These are phyloP conservation scores for Cyclaneusma minus DNA, from an alignment of 2,329 filamentous ascomycete genomes.

Conservation along the genomic window DNA sequence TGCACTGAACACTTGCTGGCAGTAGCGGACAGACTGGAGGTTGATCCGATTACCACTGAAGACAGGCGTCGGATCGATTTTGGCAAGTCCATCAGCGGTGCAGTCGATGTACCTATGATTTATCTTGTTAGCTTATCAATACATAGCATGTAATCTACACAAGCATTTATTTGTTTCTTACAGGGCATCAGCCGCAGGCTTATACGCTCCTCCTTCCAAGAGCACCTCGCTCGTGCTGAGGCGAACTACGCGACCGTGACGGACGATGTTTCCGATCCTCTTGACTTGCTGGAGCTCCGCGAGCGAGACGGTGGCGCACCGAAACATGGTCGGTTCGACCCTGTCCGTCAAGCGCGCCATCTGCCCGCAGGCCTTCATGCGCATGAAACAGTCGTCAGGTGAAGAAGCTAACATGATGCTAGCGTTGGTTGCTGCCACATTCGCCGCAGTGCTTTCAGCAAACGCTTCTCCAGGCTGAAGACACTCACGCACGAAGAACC, in stretches of 20 bases:
- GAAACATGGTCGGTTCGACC: slow-evolving; percentile 1
- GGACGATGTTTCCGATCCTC: neutral
- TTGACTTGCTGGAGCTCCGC: slow-evolving; percentile 1
- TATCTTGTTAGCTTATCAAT: too few species aligned
- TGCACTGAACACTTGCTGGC: slow-evolving; percentile 1
- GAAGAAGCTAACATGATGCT: neutral
- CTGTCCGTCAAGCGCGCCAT: neutral
- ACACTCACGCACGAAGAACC: neutral
- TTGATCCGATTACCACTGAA: slow-evolving; percentile 1
- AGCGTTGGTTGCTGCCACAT: too few species aligned
- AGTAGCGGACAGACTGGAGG: slow-evolving; percentile 1
- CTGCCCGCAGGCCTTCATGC: neutral
- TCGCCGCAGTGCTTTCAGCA: too few species aligned
- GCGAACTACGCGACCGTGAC: slow-evolving; percentile 1
- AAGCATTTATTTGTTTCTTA: too few species aligned
- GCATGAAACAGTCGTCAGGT: slow-evolving; percentile 1
- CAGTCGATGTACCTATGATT: slow-evolving; percentile 2
- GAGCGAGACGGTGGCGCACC: slow-evolving; percentile 1
- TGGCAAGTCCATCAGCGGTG: slow-evolving; percentile 1
- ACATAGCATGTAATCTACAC: too few species aligned
- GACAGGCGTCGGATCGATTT: slow-evolving; percentile 1
- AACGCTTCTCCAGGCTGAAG: too few species aligned
- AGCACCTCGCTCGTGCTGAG: neutral
- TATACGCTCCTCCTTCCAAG: slow-evolving; percentile 1
- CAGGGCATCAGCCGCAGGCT: neutral